Evolutionary conservation across 2,329 filamentous ascomycete species (phyloP), one percentile per base, ranked within the genome.

Genomic region (Lachnellula hyalina): DNA sequence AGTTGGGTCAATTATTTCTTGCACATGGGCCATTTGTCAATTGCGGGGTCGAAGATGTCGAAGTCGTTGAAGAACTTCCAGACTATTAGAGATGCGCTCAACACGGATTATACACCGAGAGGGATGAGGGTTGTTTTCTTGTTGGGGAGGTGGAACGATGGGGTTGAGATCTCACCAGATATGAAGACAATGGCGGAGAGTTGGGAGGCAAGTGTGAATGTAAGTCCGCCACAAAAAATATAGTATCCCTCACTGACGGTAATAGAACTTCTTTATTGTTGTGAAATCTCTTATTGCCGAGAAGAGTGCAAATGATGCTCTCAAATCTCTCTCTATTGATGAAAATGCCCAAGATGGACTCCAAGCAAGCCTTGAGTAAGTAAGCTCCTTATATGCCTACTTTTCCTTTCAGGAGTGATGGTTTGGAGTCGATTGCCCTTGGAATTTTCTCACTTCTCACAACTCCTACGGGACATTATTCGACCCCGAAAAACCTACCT

Each of bases 1-100:
- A 89, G 89, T 56, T 96, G 93, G 93, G 89, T 96, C 49, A 96
- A 94, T 69, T 96, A 96, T 73, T 97, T 96, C 73, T 69, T 96
- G 15, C 93, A 96, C 68, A 96, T 95, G 87, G 93, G 93, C 0
- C 93, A 97, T 69, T 74, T 96, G 47, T 87, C 85, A 5, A 96
- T 97, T 54, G 83, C 87, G 25, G 92, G 93, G 0, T 90, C 86
- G 21, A 97, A 97, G 71, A 97, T 97, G 93, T 93, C 87, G 54
- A 97, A 97, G 72, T 90, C 85, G 15, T 74, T 97, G 54, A 96
- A 97, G 76, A 97, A 96, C 71, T 96, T 96, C 71, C 90, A 90
- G 41, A 96, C 93, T 0, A 96, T 97, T 59, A 82, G 90, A 32
- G 89, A 95, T 69, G 91, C 92, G 0, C 74, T 97, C 7, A 73